A percentile compares a stretch with the other conserved stretches of the same genome.
phyloP scores from a whole-genome alignment of 1,284 basidiomycete species.

The Microbotryum violaceum region DNA sequence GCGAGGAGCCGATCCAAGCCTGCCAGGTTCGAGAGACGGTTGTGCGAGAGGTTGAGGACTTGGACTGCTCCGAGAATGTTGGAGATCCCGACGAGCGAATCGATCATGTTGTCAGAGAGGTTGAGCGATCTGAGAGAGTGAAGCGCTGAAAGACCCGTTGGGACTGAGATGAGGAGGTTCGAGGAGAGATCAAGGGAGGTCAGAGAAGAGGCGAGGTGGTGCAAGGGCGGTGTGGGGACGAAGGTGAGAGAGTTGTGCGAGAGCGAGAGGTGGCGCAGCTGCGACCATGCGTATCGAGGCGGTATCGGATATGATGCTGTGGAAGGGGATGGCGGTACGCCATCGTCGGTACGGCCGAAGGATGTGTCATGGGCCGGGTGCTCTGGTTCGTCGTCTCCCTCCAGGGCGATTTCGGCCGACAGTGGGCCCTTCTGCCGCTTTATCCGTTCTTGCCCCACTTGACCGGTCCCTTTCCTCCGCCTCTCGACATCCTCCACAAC shows the following conservation, averaged over 20 bases:
- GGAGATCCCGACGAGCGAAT: slow-evolving; percentile 83
- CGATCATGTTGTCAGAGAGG: slow-evolving; percentile 90
- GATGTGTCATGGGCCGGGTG: background rate
- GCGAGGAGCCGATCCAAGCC: slow-evolving; percentile 80
- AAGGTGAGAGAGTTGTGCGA: slow-evolving; percentile 76
- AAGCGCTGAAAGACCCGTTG: slow-evolving; percentile 58
- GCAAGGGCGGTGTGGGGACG: slow-evolving; percentile 50
- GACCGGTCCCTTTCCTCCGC: slow-evolving; percentile 39
- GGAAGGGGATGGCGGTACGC: background rate
- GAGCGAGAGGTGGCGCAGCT: slow-evolving; percentile 67
- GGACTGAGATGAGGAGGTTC: slow-evolving; percentile 46
- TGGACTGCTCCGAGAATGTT: slow-evolving; percentile 64
- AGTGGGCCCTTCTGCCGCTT: slow-evolving; percentile 8
- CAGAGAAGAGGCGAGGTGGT: slow-evolving; percentile 49
- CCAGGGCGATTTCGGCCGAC: background rate
- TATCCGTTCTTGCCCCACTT: slow-evolving; percentile 13
- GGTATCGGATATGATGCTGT: slow-evolving; percentile 40
- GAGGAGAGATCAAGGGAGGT: slow-evolving; percentile 42
- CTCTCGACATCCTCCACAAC: slow-evolving; percentile 65
- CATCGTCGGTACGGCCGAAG: background rate
- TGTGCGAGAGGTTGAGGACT: slow-evolving; percentile 67
- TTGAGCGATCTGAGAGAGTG: slow-evolving; percentile 77
- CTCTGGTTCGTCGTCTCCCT: slow-evolving; percentile 40
- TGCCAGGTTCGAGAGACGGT: slow-evolving; percentile 85
- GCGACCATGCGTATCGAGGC: slow-evolving; percentile 65